Evolutionary conservation across 106 monocot genomes (phyloP).

Genomic region (Posidonia australis): DNA sequence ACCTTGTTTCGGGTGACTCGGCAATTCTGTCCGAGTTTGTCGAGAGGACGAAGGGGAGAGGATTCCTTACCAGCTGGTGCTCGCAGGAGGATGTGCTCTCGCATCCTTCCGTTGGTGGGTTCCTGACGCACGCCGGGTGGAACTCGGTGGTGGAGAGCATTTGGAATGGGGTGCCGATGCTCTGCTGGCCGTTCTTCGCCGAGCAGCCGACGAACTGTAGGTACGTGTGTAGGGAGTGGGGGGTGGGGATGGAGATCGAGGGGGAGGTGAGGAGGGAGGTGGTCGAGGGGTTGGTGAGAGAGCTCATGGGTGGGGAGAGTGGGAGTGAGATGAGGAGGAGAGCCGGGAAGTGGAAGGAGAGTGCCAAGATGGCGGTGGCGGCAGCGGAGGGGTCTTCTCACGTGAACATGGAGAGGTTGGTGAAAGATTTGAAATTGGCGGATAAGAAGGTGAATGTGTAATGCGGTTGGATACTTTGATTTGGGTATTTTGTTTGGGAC

Average conservation of each 20-base stretch:
- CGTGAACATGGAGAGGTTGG: conserved; percentile 22
- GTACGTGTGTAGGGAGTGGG: conserved; percentile 46
- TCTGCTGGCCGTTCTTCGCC: conserved; percentile 62
- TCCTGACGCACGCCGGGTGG: conserved; percentile 75
- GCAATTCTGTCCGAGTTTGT: conserved; percentile 21
- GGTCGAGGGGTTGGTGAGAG: conserved; percentile 36
- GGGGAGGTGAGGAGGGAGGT: conserved; percentile 30
- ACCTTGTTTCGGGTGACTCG: conserved; percentile 25
- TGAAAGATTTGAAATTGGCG: conserved; percentile 7
- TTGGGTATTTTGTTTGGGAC: too few relatives aligned
- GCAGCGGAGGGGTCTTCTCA: conserved; percentile 25
- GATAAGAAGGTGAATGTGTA: background rate
- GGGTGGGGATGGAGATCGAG: conserved; percentile 54
- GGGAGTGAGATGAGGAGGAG: conserved; percentile 32
- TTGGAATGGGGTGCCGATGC: conserved; percentile 45
- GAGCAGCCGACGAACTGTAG: conserved; percentile 61
- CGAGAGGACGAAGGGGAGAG: conserved; percentile 20
- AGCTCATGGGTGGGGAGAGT: conserved; percentile 40
- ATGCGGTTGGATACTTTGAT: too few relatives aligned
- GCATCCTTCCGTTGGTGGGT: conserved; percentile 42
- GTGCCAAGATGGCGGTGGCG: conserved; percentile 22
- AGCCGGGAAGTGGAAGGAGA: conserved; percentile 37
- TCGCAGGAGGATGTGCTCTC: conserved; percentile 40
- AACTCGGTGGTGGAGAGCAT: conserved; percentile 67
- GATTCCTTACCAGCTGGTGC: conserved; percentile 44